Conservation (phyloP, 1,139 yeast species). For the Kazachstania sp. region DNA sequence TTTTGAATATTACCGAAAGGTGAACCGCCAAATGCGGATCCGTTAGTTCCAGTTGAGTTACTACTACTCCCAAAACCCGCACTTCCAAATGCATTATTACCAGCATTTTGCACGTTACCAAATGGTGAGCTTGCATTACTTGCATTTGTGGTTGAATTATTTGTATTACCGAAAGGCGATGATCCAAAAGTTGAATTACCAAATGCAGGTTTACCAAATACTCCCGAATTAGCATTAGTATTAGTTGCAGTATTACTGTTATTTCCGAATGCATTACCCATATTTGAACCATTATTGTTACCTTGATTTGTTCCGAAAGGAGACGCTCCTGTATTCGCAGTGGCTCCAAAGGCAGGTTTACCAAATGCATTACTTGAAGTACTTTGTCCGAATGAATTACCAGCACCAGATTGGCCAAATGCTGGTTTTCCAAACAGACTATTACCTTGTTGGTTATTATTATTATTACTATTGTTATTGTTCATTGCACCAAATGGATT, state of each 20-base stretch:
- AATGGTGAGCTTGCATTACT: background rate
- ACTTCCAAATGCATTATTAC: background rate
- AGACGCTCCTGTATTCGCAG: slow-evolving; percentile 2
- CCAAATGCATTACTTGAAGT: slow-evolving; percentile 11
- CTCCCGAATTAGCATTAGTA: background rate
- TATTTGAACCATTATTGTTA: background rate
- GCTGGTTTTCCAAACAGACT: slow-evolving; percentile 17
- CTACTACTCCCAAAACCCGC: slow-evolving; percentile 14
- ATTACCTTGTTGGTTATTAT: background rate
- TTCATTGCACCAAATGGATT: background rate
- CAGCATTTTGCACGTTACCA: background rate
- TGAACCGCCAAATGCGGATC: slow-evolving; percentile 1
- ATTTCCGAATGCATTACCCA: slow-evolving; percentile 17
- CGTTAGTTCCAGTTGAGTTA: slow-evolving; percentile 1
- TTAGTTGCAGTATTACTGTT: slow-evolving; percentile 8
- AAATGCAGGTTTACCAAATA: slow-evolving; percentile 1
- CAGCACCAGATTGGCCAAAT: slow-evolving; percentile 2
- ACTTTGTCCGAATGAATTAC: slow-evolving; percentile 12
- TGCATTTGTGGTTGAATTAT: background rate
- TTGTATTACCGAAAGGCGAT: background rate
- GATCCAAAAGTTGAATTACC: background rate
- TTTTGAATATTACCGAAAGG: slow-evolving; percentile 3
- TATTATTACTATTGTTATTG: background rate
- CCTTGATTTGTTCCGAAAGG: background rate
- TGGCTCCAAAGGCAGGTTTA: slow-evolving; percentile 19